Evolutionary conservation across 1,139 yeast species (phyloP).

Genomic region (Pichia terricola): DNA sequence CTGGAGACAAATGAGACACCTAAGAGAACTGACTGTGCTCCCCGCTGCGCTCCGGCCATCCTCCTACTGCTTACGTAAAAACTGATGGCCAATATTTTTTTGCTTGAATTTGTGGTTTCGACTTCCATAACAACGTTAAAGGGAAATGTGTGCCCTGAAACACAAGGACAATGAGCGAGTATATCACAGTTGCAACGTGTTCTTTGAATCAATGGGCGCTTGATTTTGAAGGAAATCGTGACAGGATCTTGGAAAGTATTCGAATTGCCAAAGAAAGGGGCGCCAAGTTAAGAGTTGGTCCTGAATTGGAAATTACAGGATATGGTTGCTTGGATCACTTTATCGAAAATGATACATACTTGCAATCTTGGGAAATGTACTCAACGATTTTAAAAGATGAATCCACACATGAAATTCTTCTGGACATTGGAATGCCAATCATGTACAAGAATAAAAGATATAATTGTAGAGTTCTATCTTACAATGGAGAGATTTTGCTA

Average conservation of each 20-base stretch:
- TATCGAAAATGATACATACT: constrained; percentile 76
- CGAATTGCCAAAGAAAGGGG: constrained; percentile 62
- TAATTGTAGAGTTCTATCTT: constrained; percentile 81
- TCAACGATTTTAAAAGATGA: constrained; percentile 58
- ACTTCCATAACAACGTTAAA: too few relatives aligned
- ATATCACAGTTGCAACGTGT: constrained; percentile 52
- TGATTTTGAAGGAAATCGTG: constrained; percentile 95
- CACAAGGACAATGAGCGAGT: constrained; percentile 37
- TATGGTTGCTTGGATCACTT: constrained; percentile 96
- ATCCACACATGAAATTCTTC: constrained; percentile 62
- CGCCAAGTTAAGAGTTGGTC: constrained; percentile 87
- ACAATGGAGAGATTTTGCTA: constrained; percentile 66
- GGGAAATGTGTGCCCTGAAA: too few relatives aligned
- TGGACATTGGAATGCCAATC: constrained; percentile 94
- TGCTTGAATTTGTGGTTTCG: too few relatives aligned
- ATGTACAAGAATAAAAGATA: constrained; percentile 80
- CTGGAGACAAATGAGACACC: too few relatives aligned
- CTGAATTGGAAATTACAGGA: constrained; percentile 90
- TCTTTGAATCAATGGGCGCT: constrained; percentile 96
- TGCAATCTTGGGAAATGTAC: constrained; percentile 93
- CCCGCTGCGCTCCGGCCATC: too few relatives aligned
- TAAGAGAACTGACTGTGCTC: too few relatives aligned
- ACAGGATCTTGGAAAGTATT: constrained; percentile 78
- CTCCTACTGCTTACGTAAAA: too few relatives aligned
- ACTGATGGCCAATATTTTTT: too few relatives aligned